phyloP scores from a whole-genome alignment of 768 basidiomycete genomes.

The Tricholoma flavovirens region DNA sequence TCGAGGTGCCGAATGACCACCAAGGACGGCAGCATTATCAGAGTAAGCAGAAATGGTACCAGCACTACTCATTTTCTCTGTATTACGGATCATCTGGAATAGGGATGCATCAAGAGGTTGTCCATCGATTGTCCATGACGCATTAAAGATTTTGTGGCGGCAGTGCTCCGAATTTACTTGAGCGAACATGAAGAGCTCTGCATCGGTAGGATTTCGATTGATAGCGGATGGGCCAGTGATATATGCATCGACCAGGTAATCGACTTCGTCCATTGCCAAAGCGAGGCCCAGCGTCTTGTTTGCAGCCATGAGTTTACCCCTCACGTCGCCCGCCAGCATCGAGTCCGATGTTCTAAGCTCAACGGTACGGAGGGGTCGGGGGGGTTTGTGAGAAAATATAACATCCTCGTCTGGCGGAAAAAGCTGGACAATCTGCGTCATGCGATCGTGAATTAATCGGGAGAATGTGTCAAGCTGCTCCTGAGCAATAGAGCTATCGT shows the following conservation, averaged over 20 bases:
- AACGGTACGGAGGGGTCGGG: constrained; percentile 25
- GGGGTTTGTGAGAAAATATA: constrained; percentile 56
- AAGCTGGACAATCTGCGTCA: constrained; percentile 81
- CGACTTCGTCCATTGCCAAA: constrained; percentile 82
- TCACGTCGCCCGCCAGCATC: constrained; percentile 29
- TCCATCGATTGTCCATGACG: constrained; percentile 88
- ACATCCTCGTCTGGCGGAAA: constrained; percentile 49
- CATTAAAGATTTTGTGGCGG: constrained; percentile 99
- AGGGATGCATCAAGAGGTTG: constrained; percentile 60
- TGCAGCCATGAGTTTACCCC: constrained; percentile 61
- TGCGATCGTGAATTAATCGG: constrained; percentile 85
- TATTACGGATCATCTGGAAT: constrained; percentile 97
- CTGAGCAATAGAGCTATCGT: constrained; percentile 35
- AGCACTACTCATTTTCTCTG: constrained; percentile 66
- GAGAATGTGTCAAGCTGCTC: constrained; percentile 50
- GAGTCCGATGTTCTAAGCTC: constrained; percentile 45
- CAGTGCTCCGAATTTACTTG: constrained; percentile 99
- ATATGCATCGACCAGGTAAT: constrained; percentile 88
- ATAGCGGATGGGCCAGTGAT: constrained; percentile 62
- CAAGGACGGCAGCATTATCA: constrained; percentile 94
- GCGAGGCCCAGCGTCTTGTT: constrained; percentile 89
- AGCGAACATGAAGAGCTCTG: constrained; percentile 99
- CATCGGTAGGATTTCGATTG: constrained; percentile 87
- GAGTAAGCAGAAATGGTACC: constrained; percentile 96
- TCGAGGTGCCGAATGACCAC: constrained; percentile 68